Conservation (phyloP, 2,329 filamentous ascomycete species). For the Daldinia sp. region DNA sequence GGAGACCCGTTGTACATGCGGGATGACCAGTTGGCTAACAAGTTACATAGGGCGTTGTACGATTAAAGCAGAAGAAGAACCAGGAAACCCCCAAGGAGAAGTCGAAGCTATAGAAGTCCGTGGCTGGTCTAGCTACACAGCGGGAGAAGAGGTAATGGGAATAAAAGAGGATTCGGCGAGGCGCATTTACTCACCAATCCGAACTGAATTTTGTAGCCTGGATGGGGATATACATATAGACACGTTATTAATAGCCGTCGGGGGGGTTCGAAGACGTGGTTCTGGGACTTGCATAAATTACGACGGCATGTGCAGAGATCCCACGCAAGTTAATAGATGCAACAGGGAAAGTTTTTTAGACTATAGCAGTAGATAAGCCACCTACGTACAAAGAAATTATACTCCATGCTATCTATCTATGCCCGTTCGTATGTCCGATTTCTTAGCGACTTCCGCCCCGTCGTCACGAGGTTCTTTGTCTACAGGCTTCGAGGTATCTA, state of each 20-base stretch:
- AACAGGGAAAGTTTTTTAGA: slow-evolving; percentile 2
- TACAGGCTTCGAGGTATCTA: neutral
- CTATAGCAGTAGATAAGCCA: neutral
- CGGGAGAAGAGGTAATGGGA: neutral
- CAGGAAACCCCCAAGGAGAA: slow-evolving; percentile 1
- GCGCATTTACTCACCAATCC: neutral
- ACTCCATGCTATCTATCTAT: too few species aligned
- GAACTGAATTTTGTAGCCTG: neutral
- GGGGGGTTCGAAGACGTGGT: neutral
- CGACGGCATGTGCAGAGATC: neutral
- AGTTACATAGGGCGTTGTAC: slow-evolving; percentile 42
- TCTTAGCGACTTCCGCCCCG: neutral
- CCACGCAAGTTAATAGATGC: neutral
- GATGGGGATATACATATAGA: neutral
- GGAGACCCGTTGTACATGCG: too few species aligned
- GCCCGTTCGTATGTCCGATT: neutral
- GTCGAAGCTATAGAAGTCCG: neutral
- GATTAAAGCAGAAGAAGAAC: slow-evolving; percentile 39
- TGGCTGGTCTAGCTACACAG: neutral
- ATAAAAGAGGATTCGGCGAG: neutral
- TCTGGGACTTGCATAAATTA: neutral
- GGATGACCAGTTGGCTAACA: neutral
- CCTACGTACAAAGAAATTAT: neutral
- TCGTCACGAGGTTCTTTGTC: neutral
- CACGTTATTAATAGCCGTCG: neutral